phyloP scores from a whole-genome alignment of 23 red algal genomes.

The Porphyridium purpureum region DNA sequence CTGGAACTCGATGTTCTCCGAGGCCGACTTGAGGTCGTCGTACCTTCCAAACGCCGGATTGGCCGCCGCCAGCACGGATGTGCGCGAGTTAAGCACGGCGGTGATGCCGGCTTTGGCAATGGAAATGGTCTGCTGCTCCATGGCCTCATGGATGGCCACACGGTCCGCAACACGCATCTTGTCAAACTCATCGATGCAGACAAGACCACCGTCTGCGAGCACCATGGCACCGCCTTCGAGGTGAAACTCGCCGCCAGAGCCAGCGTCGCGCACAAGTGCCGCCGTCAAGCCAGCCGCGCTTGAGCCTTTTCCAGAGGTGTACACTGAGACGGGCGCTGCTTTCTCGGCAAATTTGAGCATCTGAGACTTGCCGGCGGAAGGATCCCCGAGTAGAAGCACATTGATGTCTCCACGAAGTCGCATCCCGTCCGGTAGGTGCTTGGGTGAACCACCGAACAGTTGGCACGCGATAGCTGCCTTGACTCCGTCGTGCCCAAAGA shows the following conservation, averaged over 20 bases:
- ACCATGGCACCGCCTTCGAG: conserved; percentile 97
- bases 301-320: conserved; percentile 85
- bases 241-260: conserved; percentile 91
- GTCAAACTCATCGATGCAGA: conserved; percentile 98
- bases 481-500: conserved; percentile 80
- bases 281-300: conserved; percentile 93
- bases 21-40: conserved; percentile 62
- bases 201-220: conserved; percentile 95
- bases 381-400: conserved; percentile 87
- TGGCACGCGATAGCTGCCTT: conserved; percentile 74
- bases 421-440: conserved; percentile 81
- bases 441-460: conserved; percentile 59
- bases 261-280: conserved; percentile 72
- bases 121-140: conserved; percentile 99
- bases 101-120: conserved; percentile 99
- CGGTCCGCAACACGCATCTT: conserved; percentile 96
- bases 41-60: conserved; percentile 88
- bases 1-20: conserved; percentile 79
- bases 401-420: conserved; percentile 97
- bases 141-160: conserved; percentile 98
- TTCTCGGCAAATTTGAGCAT: conserved; percentile 79
- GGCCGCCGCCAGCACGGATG: conserved; percentile 91
- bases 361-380: conserved; percentile 92
- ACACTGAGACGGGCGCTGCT: conserved; percentile 76
- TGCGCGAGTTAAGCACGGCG: conserved; percentile 84